A percentile compares a stretch with the other conserved stretches of the same genome.
These are phyloP conservation scores for Dactylis glomerata DNA, from an alignment of 176 grass and related monocot species.

Conservation along the genomic window DNA sequence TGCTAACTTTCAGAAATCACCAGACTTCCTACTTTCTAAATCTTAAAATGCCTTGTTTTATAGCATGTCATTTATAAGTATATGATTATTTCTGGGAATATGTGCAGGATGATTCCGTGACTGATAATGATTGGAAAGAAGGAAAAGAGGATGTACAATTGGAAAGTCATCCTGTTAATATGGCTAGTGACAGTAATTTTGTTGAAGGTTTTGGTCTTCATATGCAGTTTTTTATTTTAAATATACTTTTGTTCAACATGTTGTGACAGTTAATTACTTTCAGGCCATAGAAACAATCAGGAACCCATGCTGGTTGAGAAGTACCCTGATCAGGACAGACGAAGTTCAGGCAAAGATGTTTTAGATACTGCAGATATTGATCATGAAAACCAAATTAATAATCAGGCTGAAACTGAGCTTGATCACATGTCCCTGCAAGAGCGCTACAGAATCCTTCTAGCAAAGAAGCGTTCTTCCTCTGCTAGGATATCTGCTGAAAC, in stretches of 20 bases:
- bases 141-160: background rate
- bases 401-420: conserved; percentile 16
- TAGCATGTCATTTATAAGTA: background rate
- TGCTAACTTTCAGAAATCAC: background rate
- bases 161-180: conserved; percentile 14
- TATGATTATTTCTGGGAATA: conserved; percentile 2
- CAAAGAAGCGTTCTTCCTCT: conserved; percentile 22
- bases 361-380: background rate
- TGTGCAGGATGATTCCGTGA: conserved; percentile 41
- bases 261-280: conserved; percentile 1
- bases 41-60: conserved; percentile 1
- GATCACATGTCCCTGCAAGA: conserved; percentile 50
- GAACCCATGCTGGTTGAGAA: background rate
- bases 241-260: background rate
- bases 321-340: conserved; percentile 11
- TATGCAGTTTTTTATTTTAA: conserved; percentile 1
- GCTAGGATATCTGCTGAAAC: conserved; percentile 1
- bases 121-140: conserved; percentile 19
- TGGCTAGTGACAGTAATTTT: background rate
- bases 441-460: conserved; percentile 33
- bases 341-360: conserved; percentile 5
- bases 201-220: conserved; percentile 13
- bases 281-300: background rate
- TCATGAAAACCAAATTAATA: background rate
- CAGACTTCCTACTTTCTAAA: background rate